Base-by-base conservation (phyloP, 768 basidiomycete species). In the Trametes gibbosa region DNA sequence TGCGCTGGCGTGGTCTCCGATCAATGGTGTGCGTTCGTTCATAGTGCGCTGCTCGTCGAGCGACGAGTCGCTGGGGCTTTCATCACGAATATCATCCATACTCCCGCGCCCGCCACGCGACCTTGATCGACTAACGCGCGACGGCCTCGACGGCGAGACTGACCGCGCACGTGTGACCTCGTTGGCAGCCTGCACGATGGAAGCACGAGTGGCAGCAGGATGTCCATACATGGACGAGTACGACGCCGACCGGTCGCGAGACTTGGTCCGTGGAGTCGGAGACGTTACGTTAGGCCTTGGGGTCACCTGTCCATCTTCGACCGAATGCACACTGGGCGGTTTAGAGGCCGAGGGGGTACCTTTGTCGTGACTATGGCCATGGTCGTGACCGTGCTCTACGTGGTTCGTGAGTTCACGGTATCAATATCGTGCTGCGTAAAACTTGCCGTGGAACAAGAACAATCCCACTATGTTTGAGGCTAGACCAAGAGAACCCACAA, bases 401-500 rank as follows among this genome's bases (percentile, higher is more conserved):
- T 5, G 48, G 55, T 50, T 62, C 29, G 47, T 57, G 25, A 66
- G 52, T 41, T 41, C 2, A 50, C 13, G 58, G 29, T 58, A 46
- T 43, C 55, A 12, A 59, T 58, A 27, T 12, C 29, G 10, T 32
- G n/a, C 24, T 13, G 17, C 32, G 17, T 1, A 40, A 34, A 34
- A 65, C 84, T 63, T 64, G 92, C 95, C 97, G 67, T 95, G 95
- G 80, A 98, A 98, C 49, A 99, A 76, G 78, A 96, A 90, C 35
- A 99, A 74, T 9, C 97, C 97, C 46, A 98, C 81, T 25, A 98
- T 80, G 68, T 99, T 99, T 24, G 94, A 97, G 0, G 88, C 83
- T 13, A 99, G 76, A 35, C 97, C 97, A 13, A 94, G 78, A 24
- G 84, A 84, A 7, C 97, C 97, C 24, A 99, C 97, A 21, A 95